These are phyloP conservation scores for Gardenia jasminoides DNA, from an alignment of 257 asterid species.

Conservation along the genomic window DNA sequence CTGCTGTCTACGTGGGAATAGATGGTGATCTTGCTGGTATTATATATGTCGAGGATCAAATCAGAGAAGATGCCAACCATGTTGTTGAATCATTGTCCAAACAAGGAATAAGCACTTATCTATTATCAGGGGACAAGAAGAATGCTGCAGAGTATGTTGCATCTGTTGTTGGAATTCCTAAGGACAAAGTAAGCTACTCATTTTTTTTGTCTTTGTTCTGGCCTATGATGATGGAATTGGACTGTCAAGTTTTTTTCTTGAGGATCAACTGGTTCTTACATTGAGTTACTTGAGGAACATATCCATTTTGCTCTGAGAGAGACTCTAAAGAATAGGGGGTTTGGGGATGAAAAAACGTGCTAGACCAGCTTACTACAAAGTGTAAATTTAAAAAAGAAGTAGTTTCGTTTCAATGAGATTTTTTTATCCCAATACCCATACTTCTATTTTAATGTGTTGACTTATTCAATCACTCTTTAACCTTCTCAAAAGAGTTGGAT, in stretches of 20 bases:
- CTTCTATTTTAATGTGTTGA: not conserved
- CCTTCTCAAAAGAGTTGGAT: not conserved
- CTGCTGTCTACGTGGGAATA: conserved; percentile 90
- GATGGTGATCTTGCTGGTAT: conserved; percentile 83
- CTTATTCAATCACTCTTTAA: not conserved
- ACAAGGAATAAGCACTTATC: conserved; percentile 77
- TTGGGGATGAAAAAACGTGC: not conserved
- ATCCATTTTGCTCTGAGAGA: not conserved
- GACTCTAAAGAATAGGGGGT: not conserved
- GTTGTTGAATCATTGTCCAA: conserved; percentile 74
- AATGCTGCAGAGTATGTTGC: conserved; percentile 94
- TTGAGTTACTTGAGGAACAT: not conserved
- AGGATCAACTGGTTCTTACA: not conserved
- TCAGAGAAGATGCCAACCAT: conserved; percentile 89
- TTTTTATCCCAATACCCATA: not conserved
- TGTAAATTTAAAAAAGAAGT: not conserved
- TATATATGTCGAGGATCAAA: conserved; percentile 92
- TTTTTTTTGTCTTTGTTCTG: conserved; percentile 1
- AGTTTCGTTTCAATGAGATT: not conserved
- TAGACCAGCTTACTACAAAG: not conserved
- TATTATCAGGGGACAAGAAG: conserved; percentile 96
- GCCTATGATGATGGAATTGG: not conserved
- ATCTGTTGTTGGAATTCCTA: conserved; percentile 94
- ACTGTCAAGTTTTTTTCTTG: not conserved
- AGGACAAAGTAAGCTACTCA: conserved; percentile 62